These are phyloP conservation scores for Cerioporus squamosus DNA, from an alignment of 1,284 basidiomycete species.

Conservation along the genomic window DNA sequence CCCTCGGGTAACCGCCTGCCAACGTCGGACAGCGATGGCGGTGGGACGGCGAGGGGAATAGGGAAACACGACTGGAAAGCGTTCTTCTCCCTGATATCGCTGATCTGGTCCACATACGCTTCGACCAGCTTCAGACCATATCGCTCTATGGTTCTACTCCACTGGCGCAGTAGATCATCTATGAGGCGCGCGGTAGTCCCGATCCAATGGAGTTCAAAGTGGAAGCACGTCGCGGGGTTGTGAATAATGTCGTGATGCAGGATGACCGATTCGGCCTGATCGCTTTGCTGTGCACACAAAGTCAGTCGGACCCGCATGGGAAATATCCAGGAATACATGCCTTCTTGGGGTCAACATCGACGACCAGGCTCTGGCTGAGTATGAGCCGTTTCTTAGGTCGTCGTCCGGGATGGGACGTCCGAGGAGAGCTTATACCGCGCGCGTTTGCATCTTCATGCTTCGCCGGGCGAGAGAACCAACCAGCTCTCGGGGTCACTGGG, in stretches of 20 bases:
- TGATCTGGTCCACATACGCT: slow-evolving; percentile 87
- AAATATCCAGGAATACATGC: slow-evolving; percentile 37
- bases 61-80: slow-evolving; percentile 91
- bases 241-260: slow-evolving; percentile 93
- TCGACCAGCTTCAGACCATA: slow-evolving; percentile 95
- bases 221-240: slow-evolving; percentile 89
- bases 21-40: slow-evolving; percentile 73
- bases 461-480: slow-evolving; percentile 61
- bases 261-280: slow-evolving; percentile 86
- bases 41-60: slow-evolving; percentile 71
- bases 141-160: slow-evolving; percentile 86
- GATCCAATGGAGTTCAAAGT: slow-evolving; percentile 98
- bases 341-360: slow-evolving; percentile 85
- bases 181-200: slow-evolving; percentile 96
- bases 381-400: slow-evolving; percentile 70
- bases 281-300: slow-evolving; percentile 60
- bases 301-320: not conserved
- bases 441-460: slow-evolving; percentile 36
- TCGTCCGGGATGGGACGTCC: slow-evolving; percentile 43
- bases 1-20: slow-evolving; percentile 71
- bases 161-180: slow-evolving; percentile 86
- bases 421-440: slow-evolving; percentile 46
- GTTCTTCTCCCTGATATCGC: slow-evolving; percentile 80
- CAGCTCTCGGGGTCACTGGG: slow-evolving; percentile 65
- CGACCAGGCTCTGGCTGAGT: slow-evolving; percentile 85